phyloP scores from a whole-genome alignment of 805 yeast species.

The Wickerhamomyces xylosicus region DNA sequence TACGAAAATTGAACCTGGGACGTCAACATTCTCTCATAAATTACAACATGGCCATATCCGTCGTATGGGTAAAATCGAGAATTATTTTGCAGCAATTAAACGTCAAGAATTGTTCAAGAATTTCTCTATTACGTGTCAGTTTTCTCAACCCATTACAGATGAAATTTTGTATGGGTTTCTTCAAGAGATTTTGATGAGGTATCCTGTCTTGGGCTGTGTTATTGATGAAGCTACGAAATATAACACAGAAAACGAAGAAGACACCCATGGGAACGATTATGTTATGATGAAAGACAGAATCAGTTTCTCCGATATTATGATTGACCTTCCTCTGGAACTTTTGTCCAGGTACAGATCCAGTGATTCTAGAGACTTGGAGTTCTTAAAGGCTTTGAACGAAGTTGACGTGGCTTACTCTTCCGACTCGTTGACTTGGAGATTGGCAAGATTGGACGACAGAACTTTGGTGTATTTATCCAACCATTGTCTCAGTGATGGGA shows the following conservation, averaged over 20 bases:
- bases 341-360: no score
- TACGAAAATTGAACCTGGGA: background rate
- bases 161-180: slow-evolving; percentile 5
- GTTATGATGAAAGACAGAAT: slow-evolving; percentile 10
- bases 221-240: slow-evolving; percentile 11
- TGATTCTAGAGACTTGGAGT: slow-evolving; percentile 1
- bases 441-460: slow-evolving; percentile 8
- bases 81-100: slow-evolving; percentile 12
- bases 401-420: slow-evolving; percentile 8
- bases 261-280: no score
- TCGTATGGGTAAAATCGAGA: slow-evolving; percentile 14
- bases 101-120: slow-evolving; percentile 13
- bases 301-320: slow-evolving; percentile 1
- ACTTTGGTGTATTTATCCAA: slow-evolving; percentile 13
- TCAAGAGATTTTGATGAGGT: slow-evolving; percentile 6
- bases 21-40: slow-evolving; percentile 1
- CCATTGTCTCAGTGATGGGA: slow-evolving; percentile 16
- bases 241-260: slow-evolving; percentile 6
- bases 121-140: slow-evolving; percentile 9
- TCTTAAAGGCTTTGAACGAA: slow-evolving; percentile 5
- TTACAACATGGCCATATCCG: slow-evolving; percentile 12
- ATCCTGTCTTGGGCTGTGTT: slow-evolving; percentile 11
- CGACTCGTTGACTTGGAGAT: slow-evolving; percentile 11
- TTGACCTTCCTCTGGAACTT: no score
- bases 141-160: slow-evolving; percentile 6